Conservation (phyloP, 1,139 yeast genomes). For the Protomyces arabidopsidicola region DNA sequence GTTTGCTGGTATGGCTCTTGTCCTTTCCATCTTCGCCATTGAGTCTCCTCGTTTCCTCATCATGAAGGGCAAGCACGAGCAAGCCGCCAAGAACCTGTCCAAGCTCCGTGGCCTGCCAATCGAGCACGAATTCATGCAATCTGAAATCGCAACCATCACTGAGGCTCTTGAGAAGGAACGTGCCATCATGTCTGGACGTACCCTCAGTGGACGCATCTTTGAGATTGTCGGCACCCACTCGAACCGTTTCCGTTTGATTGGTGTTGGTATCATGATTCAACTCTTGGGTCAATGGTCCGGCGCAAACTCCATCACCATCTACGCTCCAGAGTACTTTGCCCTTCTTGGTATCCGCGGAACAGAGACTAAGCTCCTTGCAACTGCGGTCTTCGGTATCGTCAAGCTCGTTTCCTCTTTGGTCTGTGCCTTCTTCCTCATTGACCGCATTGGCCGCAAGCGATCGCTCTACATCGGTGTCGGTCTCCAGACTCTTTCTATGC, state of each 20-base stretch:
- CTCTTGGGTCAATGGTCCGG: constrained; percentile 61
- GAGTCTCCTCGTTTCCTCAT: constrained; percentile 52
- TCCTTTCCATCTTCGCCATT: constrained; percentile 16
- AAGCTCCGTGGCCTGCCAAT: constrained; percentile 50
- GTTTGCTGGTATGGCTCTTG: constrained; percentile 11
- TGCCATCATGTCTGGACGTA: constrained; percentile 32
- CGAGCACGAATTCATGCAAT: constrained; percentile 42
- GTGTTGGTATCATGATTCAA: constrained; percentile 47
- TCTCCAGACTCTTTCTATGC: constrained; percentile 40
- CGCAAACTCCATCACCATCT: constrained; percentile 52
- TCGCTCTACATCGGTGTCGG: constrained; percentile 46
- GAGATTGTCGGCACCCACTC: constrained; percentile 37
- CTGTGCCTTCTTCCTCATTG: constrained; percentile 48
- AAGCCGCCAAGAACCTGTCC: constrained; percentile 45
- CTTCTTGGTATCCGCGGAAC: constrained; percentile 48
- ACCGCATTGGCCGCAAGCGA: constrained; percentile 48
- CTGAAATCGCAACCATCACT: constrained; percentile 35
- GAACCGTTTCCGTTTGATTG: constrained; percentile 47
- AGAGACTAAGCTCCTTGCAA: constrained; percentile 47
- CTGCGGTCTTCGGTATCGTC: constrained; percentile 52
- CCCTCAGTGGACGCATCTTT: background rate
- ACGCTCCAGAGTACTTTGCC: constrained; percentile 48
- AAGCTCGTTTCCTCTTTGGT: constrained; percentile 44
- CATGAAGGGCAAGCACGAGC: constrained; percentile 40
- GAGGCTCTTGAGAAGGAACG: constrained; percentile 22